Conservation (phyloP, 768 basidiomycete genomes). For the Suillus occidentalis region DNA sequence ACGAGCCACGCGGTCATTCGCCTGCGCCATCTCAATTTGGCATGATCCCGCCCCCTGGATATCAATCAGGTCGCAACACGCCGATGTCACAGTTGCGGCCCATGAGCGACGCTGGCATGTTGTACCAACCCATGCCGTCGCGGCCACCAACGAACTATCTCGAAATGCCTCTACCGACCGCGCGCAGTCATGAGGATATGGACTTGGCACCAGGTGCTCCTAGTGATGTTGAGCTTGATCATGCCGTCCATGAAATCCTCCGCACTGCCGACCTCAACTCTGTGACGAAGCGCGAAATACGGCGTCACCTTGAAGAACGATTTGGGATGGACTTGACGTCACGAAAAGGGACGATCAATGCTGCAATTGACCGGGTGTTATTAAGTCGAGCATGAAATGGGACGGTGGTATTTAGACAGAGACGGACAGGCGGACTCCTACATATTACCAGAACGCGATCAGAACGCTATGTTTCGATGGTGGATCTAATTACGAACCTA, state of each 20-base stretch:
- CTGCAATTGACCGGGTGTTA: conserved; percentile 71
- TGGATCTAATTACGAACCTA: conserved; percentile 8
- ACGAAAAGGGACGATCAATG: conserved; percentile 74
- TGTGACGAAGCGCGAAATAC: conserved; percentile 90
- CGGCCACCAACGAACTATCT: conserved; percentile 77
- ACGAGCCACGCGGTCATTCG: conserved; percentile 73
- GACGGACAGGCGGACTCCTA: conserved; percentile 4
- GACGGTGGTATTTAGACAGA: conserved; percentile 2
- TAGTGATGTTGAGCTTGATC: conserved; percentile 70
- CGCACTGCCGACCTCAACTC: conserved; percentile 81
- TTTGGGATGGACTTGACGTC: conserved; percentile 77
- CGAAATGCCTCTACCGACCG: conserved; percentile 61
- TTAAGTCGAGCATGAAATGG: conserved; percentile 43
- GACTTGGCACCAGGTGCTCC: conserved; percentile 51
- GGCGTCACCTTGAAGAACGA: conserved; percentile 76
- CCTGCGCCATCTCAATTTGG: conserved; percentile 72
- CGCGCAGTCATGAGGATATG: conserved; percentile 52
- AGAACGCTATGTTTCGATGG: conserved; percentile 9
- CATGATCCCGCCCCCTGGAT: conserved; percentile 59
- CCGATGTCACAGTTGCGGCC: conserved; percentile 41
- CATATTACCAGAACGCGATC: neutral
- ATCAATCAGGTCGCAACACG: conserved; percentile 77
- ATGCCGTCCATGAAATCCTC: conserved; percentile 71
- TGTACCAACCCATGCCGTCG: conserved; percentile 66
- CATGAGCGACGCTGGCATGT: conserved; percentile 32